Percentiles rank a stretch among this genome's conserved stretches.
These are phyloP conservation scores for Evansstolkia leycettana DNA, from an alignment of 495 filamentous ascomycete species.

Conservation along the genomic window DNA sequence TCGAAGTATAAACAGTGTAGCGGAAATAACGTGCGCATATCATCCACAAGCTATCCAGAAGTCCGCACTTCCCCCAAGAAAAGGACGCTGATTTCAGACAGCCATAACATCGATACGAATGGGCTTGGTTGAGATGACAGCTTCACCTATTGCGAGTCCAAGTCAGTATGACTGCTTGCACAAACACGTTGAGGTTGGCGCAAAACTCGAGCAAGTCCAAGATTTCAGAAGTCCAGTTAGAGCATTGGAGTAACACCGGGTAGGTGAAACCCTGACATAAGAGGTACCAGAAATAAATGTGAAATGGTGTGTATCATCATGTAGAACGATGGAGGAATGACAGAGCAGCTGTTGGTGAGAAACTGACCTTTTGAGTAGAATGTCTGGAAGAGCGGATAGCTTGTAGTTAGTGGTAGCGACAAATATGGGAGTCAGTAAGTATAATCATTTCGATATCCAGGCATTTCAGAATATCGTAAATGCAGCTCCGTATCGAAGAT, in stretches of 20 bases:
- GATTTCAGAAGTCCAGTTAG: conserved; percentile 49
- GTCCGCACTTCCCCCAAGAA: no score
- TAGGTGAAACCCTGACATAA: conserved; percentile 42
- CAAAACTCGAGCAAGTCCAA: background rate
- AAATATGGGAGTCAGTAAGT: no score
- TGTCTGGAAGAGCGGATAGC: background rate
- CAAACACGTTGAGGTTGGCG: background rate
- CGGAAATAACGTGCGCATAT: no score
- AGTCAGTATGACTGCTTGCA: conserved; percentile 15
- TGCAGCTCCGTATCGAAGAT: no score
- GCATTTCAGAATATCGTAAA: no score
- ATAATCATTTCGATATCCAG: no score
- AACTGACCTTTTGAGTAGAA: conserved; percentile 1
- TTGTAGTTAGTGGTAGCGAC: no score
- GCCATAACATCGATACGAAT: no score
- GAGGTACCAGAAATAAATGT: conserved; percentile 51
- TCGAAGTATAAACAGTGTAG: no score
- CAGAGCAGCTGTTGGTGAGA: background rate
- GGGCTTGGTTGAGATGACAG: no score
- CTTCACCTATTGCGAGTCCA: conserved; percentile 6
- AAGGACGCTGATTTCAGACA: no score
- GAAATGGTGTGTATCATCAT: conserved; percentile 39
- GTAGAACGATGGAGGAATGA: background rate
- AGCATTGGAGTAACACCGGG: conserved; percentile 40
- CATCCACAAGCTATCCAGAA: no score